Conservation (phyloP, 805 yeast species). For the Wickerhamiella spandovensis region DNA sequence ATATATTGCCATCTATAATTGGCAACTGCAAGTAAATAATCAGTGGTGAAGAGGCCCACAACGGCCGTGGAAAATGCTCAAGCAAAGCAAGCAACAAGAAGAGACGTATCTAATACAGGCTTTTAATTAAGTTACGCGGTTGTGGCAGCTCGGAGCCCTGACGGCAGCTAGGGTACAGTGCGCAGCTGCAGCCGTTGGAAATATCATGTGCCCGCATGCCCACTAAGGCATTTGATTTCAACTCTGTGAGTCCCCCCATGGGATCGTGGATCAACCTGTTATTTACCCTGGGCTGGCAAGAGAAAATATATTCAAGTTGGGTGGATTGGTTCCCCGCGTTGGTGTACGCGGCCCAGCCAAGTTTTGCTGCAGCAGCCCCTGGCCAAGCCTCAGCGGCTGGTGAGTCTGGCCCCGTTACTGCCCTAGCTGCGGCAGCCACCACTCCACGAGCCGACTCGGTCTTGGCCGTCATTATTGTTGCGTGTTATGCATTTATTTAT, state of each 20-base stretch:
- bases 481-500: background rate
- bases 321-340: background rate
- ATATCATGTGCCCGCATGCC: background rate
- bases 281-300: background rate
- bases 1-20: background rate
- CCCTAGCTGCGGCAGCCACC: background rate
- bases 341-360: background rate
- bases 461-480: background rate
- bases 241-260: background rate
- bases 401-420: background rate
- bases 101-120: too few species aligned
- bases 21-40: background rate
- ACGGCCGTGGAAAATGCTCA: too few species aligned
- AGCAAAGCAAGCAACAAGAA: too few species aligned
- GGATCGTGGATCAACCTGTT: background rate
- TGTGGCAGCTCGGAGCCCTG: too few species aligned
- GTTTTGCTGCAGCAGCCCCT: background rate
- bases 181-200: background rate
- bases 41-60: too few species aligned
- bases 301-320: background rate
- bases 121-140: too few species aligned
- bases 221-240: background rate
- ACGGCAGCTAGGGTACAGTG: too few species aligned
- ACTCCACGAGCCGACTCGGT: background rate
- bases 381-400: too few species aligned